A percentile compares a stretch with the other conserved stretches of the same genome.
Conservation (phyloP, 306 rosid species). For the Boehmeria nivea region DNA sequence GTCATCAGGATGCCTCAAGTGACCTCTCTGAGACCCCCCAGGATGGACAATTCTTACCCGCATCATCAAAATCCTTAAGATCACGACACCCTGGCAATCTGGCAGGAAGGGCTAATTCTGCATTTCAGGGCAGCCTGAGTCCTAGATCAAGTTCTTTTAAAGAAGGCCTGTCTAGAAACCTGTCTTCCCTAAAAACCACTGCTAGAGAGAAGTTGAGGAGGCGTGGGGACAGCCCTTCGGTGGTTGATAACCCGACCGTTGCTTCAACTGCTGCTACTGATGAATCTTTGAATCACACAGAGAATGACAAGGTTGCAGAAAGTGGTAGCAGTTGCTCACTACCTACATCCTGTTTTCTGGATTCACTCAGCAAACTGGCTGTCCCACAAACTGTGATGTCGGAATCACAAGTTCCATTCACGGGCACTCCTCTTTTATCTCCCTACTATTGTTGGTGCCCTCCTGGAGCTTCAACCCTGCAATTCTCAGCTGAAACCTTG, state of each 20-base stretch:
- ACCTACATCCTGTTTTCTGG: slow-evolving; percentile 50
- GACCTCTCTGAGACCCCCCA: slow-evolving; percentile 36
- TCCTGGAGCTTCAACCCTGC: slow-evolving; percentile 44
- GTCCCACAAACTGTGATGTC: slow-evolving; percentile 37
- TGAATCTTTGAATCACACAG: slow-evolving; percentile 29
- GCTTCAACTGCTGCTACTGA: slow-evolving; percentile 28
- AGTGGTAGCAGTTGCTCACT: slow-evolving; percentile 23
- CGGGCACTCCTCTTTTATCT: slow-evolving; percentile 59
- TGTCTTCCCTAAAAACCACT: slow-evolving; percentile 54
- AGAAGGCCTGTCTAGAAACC: slow-evolving; percentile 65
- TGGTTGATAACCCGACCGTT: slow-evolving; percentile 38
- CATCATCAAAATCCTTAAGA: slow-evolving; percentile 56
- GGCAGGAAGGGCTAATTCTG: slow-evolving; percentile 49
- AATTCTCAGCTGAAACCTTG: slow-evolving; percentile 40
- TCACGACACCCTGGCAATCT: slow-evolving; percentile 56
- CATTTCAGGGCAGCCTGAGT: slow-evolving; percentile 73
- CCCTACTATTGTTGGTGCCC: slow-evolving; percentile 98
- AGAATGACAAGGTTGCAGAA: slow-evolving; percentile 38
- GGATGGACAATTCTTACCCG: slow-evolving; percentile 34
- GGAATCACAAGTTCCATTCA: slow-evolving; percentile 39
- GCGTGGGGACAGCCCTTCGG: slow-evolving; percentile 45
- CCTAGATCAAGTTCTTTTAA: slow-evolving; percentile 87
- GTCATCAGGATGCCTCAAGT: slow-evolving; percentile 20
- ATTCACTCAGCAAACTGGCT: slow-evolving; percentile 48
- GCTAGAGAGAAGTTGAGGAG: slow-evolving; percentile 70